Base-by-base conservation (phyloP, 2,329 filamentous ascomycete genomes). In the Scleromitrula shiraiana region DNA sequence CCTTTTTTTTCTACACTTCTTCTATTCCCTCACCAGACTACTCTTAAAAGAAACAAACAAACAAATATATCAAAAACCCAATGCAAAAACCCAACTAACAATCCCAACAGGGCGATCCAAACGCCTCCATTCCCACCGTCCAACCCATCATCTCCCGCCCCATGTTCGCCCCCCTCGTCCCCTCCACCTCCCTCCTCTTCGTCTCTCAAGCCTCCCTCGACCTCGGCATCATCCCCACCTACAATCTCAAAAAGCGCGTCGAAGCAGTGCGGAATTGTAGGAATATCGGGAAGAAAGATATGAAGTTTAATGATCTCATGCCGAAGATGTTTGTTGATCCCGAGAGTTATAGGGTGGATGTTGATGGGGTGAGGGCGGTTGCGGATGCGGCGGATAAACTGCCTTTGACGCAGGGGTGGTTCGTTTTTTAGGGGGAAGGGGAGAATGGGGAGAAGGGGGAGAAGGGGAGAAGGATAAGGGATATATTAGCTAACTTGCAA, bases 321-420 rank as follows among this genome's bases (percentile, higher is more conserved):
- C 91, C 91, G 12, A 80, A 75, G 69, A 96, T 97, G 87, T 81
- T 73, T 59, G 90, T 97, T 51, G 90, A 97, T 65, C 86, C 91
- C 5, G 91, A 97, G 74, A 82, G 78, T 61, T 97, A 96, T 70
- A 77, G 73, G 14, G 90, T 96, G 22, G 82, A 91, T 69, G 90
- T 90, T 2, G 88, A 95, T 67, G 89, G 87, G 0, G 67, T 77
- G 65, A 70, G 82, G 29, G 90, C 85, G 62, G 75, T 71, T 35
- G 88, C 88, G 0, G 86, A 84, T 66, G 86, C 89, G 4, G 78
- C 85, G 19, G 72, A 73, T 22, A 73, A 63, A 43, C 65, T 96
- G 66, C 89, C 89, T 6, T 70, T 95, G 63, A 81, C 84, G 50
- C 88, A 95, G 70, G 72, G 68, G 12, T 90, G 78, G 62, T 95